Evolutionary conservation across 441 rosid species (phyloP).

Genomic region (Corymbia citriodora): DNA sequence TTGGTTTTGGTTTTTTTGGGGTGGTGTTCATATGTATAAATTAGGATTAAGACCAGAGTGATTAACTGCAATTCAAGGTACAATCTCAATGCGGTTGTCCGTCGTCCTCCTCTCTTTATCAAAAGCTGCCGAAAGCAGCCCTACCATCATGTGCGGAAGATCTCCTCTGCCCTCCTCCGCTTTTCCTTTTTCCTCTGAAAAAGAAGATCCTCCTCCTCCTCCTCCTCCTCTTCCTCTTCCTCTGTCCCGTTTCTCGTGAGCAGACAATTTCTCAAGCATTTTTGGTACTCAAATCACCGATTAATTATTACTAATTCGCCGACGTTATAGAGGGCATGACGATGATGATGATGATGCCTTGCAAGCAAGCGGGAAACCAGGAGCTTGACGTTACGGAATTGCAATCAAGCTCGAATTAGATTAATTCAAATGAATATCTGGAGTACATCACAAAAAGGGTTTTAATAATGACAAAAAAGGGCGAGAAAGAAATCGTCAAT

Average conservation of each 20-base stretch:
- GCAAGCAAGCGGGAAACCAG: background rate
- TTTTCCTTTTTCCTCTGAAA: background rate
- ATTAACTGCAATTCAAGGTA: background rate
- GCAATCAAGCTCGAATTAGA: background rate
- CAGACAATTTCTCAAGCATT: too few species aligned
- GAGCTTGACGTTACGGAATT: background rate
- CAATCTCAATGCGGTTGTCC: background rate
- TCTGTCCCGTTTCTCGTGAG: too few species aligned
- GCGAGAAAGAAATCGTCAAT: background rate
- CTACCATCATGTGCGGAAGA: background rate
- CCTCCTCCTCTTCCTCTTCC: too few species aligned
- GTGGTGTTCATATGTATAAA: background rate
- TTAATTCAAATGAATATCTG: too few species aligned
- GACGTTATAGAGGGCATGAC: background rate
- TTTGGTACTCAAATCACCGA: background rate
- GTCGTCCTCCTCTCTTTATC: background rate
- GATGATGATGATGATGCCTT: background rate
- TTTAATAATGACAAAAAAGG: rapidly evolving
- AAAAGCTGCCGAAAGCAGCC: background rate
- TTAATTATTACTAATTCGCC: background rate
- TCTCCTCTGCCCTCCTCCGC: background rate
- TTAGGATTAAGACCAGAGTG: background rate
- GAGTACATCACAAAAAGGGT: too few species aligned
- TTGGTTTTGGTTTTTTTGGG: background rate
- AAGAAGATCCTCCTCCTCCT: background rate